Evolutionary conservation across 2,329 filamentous ascomycete genomes (phyloP), one percentile per base, ranked within the genome.

Genomic region (Beauveria bassiana): DNA sequence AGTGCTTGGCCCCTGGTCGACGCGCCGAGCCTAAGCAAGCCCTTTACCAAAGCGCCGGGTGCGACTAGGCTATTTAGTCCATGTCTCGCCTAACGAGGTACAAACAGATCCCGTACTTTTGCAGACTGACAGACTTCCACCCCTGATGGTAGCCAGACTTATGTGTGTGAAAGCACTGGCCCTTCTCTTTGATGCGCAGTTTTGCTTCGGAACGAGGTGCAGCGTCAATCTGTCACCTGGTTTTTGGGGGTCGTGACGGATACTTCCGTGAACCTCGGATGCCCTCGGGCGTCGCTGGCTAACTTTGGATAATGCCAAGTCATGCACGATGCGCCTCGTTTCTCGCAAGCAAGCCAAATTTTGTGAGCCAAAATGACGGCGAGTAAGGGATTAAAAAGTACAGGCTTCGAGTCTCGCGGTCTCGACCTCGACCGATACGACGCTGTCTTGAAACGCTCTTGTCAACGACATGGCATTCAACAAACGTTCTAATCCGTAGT

Each of bases 31-130:
- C 45, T 42, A 26, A 8, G 7, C 54, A 57, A 58, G 56, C 56
- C 57, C 46, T 53, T 53, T 60, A 60, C 58, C 58, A 60, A 20
- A 9, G 40, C 24, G 42, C 40, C 49, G 58, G 57, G 58, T 53
- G 49, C 24, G 26, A 46, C 49, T 52, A 34, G 38, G 26, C 47
- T 28, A 22, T 22, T 22, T 22, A 34, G 24, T 45, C 46, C n/a
- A 31, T 59, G 38, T 40, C 40, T 53, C 26, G 38, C 26, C 42
- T 60, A 53, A 60, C 58, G 49, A 38, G 49, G 53, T 46, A 6
- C 7, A 53, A 49, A 49, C 40, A 53, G 3, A 26, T 26, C 24
- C 24, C 24, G 24, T 26, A 26, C 24, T 26, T 26, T 26, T 26
- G 24, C 46, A 53, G 45, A 50, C 45, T 50, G 55, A 26, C 55